phyloP scores from a whole-genome alignment of 805 yeast species.

The Saturnispora sekii region DNA sequence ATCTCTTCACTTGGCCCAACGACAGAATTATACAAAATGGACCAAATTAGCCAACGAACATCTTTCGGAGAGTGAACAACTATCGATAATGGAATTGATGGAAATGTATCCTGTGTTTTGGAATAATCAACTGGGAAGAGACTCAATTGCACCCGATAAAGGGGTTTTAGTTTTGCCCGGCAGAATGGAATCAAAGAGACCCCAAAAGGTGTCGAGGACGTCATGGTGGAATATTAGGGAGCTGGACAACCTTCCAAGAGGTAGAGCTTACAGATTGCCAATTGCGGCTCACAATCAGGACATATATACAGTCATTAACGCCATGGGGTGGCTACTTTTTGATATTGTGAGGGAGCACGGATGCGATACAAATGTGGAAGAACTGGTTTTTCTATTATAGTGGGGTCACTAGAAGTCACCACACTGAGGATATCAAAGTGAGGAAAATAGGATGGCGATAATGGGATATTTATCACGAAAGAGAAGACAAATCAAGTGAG shows the following conservation, averaged over 20 bases:
- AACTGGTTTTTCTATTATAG: slow-evolving; percentile 2
- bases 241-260: slow-evolving; percentile 1
- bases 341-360: slow-evolving; percentile 5
- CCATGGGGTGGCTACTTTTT: slow-evolving; percentile 3
- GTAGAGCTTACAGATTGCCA: slow-evolving; percentile 4
- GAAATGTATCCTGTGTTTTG: slow-evolving; percentile 6
- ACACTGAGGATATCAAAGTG: too few species aligned
- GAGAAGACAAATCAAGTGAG: too few species aligned
- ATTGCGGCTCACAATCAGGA: slow-evolving; percentile 1
- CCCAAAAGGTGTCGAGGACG: neutral
- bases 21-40: slow-evolving; percentile 1
- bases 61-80: neutral
- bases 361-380: neutral
- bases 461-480: too few species aligned
- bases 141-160: neutral
- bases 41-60: slow-evolving; percentile 1
- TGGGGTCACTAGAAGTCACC: too few species aligned
- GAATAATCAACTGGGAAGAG: slow-evolving; percentile 4
- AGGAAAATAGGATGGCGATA: too few species aligned
- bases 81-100: slow-evolving; percentile 2
- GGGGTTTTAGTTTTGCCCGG: slow-evolving; percentile 5
- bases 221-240: slow-evolving; percentile 5
- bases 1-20: neutral
- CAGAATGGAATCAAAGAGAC: neutral
- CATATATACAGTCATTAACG: neutral